Conservation (phyloP, 441 rosid genomes). For the Populus hybrid region DNA sequence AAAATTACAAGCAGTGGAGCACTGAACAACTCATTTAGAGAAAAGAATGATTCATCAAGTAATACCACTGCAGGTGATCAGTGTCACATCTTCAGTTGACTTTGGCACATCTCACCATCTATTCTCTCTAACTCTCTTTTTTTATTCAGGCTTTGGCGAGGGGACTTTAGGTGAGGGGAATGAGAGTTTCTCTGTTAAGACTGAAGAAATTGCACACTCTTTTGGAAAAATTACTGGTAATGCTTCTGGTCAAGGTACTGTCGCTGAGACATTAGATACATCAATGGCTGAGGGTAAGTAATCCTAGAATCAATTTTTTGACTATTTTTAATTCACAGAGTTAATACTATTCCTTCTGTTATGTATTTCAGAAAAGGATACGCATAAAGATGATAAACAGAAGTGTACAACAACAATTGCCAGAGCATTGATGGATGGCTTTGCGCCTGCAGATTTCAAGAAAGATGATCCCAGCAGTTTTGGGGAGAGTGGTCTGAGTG, state of each 20-base stretch:
- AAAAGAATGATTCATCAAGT: slow-evolving; percentile 34
- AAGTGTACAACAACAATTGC: not conserved
- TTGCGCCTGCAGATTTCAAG: not conserved
- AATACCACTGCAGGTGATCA: slow-evolving; percentile 37
- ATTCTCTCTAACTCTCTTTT: not conserved
- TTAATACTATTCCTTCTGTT: not conserved
- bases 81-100: not conserved
- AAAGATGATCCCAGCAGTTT: slow-evolving; percentile 4
- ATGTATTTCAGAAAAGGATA: slow-evolving; percentile 17
- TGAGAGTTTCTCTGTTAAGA: not conserved
- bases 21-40: slow-evolving; percentile 20
- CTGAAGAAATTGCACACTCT: slow-evolving; percentile 1
- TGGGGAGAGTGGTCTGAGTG: not conserved
- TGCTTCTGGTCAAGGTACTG: slow-evolving; percentile 32
- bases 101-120: not conserved
- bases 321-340: not conserved
- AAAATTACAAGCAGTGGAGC: slow-evolving; percentile 52
- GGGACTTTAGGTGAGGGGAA: slow-evolving; percentile 1
- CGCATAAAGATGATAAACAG: not conserved
- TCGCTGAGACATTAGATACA: not conserved
- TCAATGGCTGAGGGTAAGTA: slow-evolving; percentile 8
- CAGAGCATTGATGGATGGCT: not conserved
- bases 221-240: slow-evolving; percentile 13
- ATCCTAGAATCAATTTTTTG: not conserved
- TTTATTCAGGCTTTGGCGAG: slow-evolving; percentile 7